Base-by-base conservation (phyloP, 139 green algal genomes). In the Asterochloris erici region DNA sequence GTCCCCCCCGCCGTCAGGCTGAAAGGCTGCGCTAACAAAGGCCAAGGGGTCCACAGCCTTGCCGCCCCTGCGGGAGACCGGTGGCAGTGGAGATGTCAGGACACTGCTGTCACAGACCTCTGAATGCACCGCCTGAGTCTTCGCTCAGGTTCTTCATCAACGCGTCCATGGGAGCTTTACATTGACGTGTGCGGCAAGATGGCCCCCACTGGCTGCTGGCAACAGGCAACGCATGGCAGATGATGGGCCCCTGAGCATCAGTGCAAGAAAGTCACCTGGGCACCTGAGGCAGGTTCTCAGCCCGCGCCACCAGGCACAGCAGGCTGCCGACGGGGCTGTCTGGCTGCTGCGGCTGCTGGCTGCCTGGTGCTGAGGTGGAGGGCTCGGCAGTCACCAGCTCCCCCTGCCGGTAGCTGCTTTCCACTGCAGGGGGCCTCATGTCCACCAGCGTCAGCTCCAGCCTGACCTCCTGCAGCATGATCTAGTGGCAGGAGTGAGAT, bases 381-480 rank as follows among this genome's bases (percentile, higher is more conserved):
- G 66, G 66, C 66, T 24, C 66, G 17, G 66, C 66, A 71, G 19
- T 71, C 4, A 24, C 19, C 66, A 71, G 66, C 66, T 21, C 17
- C 17, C 66, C 21, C 66, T 71, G 66, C 66, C 21, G 17, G 19
- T 71, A 9, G 19, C 21, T 71, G 66, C 66, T 71, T 29, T 38
- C 24, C 27, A 24, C 38, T 62, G 16, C 17, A 28, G 16, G 24
- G 12, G 21, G 11, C 28, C 14, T 0, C 61, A 26, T 29, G 23
- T 66, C 78, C 63, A 82, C 13, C 13, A 82, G 78, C 78, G 74
- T 82, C 78, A 82, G 63, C 63, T 82, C 78, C 26, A 82, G 62
- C 12, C 23, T 74, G 10, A 82, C 11, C 47, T 82, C 78, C 78
- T 82, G 78, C 28, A 63, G 1, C 69, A 21, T 60, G 15, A 0